phyloP scores from a whole-genome alignment of 768 basidiomycete species.

The Hygrocybe coccinea region DNA sequence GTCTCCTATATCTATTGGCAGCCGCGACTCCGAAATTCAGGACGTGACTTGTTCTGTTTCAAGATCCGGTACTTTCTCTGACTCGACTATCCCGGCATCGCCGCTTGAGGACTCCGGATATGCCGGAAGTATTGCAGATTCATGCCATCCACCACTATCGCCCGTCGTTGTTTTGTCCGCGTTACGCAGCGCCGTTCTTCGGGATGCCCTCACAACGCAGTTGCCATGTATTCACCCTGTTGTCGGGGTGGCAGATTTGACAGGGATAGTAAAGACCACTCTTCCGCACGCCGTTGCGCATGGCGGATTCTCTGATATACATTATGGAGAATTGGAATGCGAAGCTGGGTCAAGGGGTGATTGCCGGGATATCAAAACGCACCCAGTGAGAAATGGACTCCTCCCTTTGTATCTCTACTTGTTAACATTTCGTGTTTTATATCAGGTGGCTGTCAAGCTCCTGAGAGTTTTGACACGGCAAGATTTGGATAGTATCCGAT shows the following conservation, averaged over 20 bases:
- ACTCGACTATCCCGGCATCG: too few relatives aligned
- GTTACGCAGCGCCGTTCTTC: not conserved
- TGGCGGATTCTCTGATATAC: conserved; percentile 29
- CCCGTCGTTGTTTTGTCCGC: not conserved
- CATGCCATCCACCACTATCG: not conserved
- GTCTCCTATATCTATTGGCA: too few relatives aligned
- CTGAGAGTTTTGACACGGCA: conserved; percentile 21
- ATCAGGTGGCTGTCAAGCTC: conserved; percentile 24
- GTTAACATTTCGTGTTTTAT: not conserved
- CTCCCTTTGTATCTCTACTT: not conserved
- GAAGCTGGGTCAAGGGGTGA: not conserved
- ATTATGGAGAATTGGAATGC: conserved; percentile 15
- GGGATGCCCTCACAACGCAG: not conserved
- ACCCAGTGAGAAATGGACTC: not conserved
- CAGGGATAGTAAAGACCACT: conserved; percentile 10
- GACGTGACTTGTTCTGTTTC: too few relatives aligned
- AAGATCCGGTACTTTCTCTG: too few relatives aligned
- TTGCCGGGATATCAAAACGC: not conserved
- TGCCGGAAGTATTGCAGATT: not conserved
- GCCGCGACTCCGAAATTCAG: too few relatives aligned
- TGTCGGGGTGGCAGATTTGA: conserved; percentile 15
- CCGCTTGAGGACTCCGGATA: too few relatives aligned
- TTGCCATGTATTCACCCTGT: not conserved
- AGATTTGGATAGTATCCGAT: conserved; percentile 13
- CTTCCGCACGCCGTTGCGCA: conserved; percentile 14